Percentiles rank a stretch among this genome's conserved stretches.
Conservation (phyloP, 306 rosid genomes). For the Trichosanthes cucumerina region DNA sequence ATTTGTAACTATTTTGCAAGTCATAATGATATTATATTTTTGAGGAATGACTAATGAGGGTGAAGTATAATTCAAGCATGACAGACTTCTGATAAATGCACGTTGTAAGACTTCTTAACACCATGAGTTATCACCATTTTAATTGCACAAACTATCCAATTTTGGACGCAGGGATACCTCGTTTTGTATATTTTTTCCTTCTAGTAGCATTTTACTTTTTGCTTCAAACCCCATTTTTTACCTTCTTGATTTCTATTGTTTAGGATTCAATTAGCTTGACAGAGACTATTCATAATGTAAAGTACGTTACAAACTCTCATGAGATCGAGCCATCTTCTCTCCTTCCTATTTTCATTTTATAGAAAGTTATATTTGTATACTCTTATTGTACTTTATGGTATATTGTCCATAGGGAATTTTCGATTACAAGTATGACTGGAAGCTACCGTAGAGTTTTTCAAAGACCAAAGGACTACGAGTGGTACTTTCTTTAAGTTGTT, state of each 20-base stretch:
- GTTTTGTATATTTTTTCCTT: not conserved
- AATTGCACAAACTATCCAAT: not conserved
- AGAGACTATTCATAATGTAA: constrained; percentile 54
- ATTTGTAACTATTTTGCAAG: not conserved
- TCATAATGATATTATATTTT: not conserved
- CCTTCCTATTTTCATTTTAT: not conserved
- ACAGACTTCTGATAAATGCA: not conserved
- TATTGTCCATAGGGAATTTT: constrained; percentile 58
- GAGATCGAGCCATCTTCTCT: not conserved
- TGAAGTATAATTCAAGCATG: not conserved
- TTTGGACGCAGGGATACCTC: not conserved
- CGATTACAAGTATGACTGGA: constrained; percentile 78
- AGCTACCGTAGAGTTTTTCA: constrained; percentile 82
- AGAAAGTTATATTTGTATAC: not conserved
- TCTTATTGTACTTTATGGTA: not conserved
- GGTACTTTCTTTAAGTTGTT: constrained; percentile 27
- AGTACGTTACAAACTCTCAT: constrained; percentile 34
- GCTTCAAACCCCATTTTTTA: not conserved
- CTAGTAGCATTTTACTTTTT: not conserved
- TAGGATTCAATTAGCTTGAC: constrained; percentile 73
- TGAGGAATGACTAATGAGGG: not conserved
- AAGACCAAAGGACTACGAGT: constrained; percentile 65
- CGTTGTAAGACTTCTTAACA: not conserved
- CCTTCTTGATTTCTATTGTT: constrained; percentile 13
- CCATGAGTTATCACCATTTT: not conserved